phyloP scores from a whole-genome alignment of 163 green algal genomes.

The Chloromonas sp. region DNA sequence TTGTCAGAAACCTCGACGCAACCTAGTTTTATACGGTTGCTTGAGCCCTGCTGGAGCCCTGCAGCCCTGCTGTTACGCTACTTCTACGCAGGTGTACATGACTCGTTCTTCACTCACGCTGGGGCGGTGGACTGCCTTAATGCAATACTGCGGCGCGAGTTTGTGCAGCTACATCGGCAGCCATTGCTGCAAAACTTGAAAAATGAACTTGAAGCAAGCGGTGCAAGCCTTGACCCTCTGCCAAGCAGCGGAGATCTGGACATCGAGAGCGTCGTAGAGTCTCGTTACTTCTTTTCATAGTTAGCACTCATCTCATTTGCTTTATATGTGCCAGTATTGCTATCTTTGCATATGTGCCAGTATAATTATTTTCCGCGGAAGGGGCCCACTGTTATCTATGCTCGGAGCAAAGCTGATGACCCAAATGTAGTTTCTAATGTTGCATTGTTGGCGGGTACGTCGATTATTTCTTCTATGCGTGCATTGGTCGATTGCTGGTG shows the following conservation, averaged over 20 bases:
- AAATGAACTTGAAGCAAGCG: slow-evolving; percentile 5
- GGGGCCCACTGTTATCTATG: not conserved
- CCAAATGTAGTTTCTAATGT: too few species aligned
- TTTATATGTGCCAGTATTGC: not conserved
- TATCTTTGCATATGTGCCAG: not conserved
- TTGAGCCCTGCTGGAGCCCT: too few species aligned
- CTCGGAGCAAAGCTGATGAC: too few species aligned
- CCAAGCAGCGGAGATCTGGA: slow-evolving; percentile 66
- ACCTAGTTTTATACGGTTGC: too few species aligned
- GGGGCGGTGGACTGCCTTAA: slow-evolving; percentile 72
- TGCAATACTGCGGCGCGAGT: slow-evolving; percentile 71
- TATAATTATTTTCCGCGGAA: not conserved
- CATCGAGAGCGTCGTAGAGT: slow-evolving; percentile 27
- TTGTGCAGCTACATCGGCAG: slow-evolving; percentile 79
- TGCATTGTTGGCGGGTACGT: too few species aligned
- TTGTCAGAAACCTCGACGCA: too few species aligned
- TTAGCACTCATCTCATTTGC: too few species aligned
- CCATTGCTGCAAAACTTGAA: slow-evolving; percentile 70
- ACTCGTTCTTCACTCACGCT: slow-evolving; percentile 97
- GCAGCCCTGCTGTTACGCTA: too few species aligned
- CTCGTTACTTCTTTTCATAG: not conserved
- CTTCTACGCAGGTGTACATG: slow-evolving; percentile 86
- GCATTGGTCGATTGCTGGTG: too few species aligned
- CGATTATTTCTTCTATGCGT: too few species aligned
- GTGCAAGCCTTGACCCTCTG: slow-evolving; percentile 53